These are phyloP conservation scores for Solanum pimpinellifolium DNA, from an alignment of 257 asterid genomes.

Conservation along the genomic window DNA sequence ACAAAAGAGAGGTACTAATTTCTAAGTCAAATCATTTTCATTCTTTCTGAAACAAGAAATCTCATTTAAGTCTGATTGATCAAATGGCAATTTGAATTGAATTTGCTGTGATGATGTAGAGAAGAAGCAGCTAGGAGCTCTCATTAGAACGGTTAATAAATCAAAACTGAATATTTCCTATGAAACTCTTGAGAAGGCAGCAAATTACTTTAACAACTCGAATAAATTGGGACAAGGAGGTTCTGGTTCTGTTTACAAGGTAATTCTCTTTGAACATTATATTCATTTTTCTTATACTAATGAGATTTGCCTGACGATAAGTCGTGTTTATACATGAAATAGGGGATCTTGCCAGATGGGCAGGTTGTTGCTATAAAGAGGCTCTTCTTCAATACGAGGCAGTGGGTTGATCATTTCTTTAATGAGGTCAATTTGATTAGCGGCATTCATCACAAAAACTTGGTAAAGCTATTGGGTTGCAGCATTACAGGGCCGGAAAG, in stretches of 20 bases:
- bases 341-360: constrained; percentile 61
- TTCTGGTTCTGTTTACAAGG: constrained; percentile 70
- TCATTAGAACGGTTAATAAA: constrained; percentile 24
- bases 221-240: constrained; percentile 77
- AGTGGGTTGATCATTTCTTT: constrained; percentile 78
- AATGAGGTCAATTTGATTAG: constrained; percentile 75
- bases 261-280: constrained; percentile 8
- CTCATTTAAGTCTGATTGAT: neutral
- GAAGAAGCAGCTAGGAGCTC: constrained; percentile 46
- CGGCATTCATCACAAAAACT: constrained; percentile 47
- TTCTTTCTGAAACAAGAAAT: neutral
- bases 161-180: constrained; percentile 51
- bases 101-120: constrained; percentile 18
- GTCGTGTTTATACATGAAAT: neutral
- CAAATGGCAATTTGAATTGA: neutral
- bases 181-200: constrained; percentile 59
- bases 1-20: constrained; percentile 26
- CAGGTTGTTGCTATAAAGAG: constrained; percentile 48
- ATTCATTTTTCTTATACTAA: constrained; percentile 2
- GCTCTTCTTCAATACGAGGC: constrained; percentile 61
- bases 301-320: neutral
- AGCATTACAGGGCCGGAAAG: constrained; percentile 86
- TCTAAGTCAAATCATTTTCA: neutral
- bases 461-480: constrained; percentile 68
- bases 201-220: constrained; percentile 35